A percentile compares a stretch with the other conserved stretches of the same genome.
phyloP scores from a whole-genome alignment of 2,329 filamentous ascomycete genomes.

The Aureobasidium sp. region DNA sequence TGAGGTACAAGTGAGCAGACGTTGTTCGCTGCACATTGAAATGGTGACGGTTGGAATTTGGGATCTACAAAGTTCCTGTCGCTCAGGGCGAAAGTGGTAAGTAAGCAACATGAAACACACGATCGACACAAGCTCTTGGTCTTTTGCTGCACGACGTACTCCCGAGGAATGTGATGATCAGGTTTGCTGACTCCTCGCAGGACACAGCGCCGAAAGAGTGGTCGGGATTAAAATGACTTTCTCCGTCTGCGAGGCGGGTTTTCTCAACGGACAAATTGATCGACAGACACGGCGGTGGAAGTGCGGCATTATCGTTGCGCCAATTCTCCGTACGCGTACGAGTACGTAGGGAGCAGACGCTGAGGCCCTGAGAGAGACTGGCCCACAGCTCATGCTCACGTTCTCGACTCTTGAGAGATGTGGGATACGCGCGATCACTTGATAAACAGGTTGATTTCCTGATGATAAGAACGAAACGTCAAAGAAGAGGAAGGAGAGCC shows the following conservation, averaged over 20 bases:
- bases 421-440: background rate
- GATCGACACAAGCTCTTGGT: background rate
- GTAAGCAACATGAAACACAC: slow-evolving; percentile 6
- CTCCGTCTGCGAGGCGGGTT: background rate
- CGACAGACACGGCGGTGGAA: background rate
- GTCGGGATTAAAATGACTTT: background rate
- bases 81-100: background rate
- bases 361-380: background rate
- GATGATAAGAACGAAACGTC: background rate
- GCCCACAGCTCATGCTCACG: background rate
- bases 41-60: background rate
- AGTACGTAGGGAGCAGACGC: background rate
- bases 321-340: background rate
- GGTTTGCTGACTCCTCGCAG: background rate
- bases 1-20: background rate
- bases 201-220: background rate
- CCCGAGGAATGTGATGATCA: background rate
- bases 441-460: background rate
- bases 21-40: background rate
- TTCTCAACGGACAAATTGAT: slow-evolving; percentile 1
- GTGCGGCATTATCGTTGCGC: background rate
- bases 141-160: background rate
- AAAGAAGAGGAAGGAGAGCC: background rate
- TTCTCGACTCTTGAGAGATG: background rate
- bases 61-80: background rate